A percentile compares a stretch with the other conserved stretches of the same genome.
Conservation (phyloP, 805 yeast species). For the Spathaspora arborariae region DNA sequence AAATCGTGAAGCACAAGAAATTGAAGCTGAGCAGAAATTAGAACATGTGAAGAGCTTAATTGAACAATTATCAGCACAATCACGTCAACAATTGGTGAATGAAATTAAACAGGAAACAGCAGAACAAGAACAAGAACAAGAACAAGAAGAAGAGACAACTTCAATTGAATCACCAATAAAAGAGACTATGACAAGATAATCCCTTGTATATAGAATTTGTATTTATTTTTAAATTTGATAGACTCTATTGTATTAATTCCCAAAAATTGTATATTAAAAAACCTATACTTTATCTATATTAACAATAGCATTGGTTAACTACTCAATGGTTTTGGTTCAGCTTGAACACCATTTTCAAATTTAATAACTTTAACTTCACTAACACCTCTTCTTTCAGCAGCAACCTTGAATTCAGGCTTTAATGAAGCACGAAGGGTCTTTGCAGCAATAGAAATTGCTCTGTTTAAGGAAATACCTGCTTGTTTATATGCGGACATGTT, state of each 20-base stretch:
- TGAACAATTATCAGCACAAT: constrained; percentile 34
- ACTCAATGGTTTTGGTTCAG: constrained; percentile 36
- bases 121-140: neutral
- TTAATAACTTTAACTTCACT: constrained; percentile 72
- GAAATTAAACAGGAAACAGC: constrained; percentile 13
- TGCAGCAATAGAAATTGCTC: constrained; percentile 88
- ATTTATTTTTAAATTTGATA: too few species aligned
- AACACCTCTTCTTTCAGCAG: constrained; percentile 65
- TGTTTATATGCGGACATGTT: constrained; percentile 46
- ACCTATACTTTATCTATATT: neutral
- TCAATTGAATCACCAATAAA: neutral
- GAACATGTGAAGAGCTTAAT: constrained; percentile 23
- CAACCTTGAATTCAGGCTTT: constrained; percentile 78
- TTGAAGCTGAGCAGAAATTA: constrained; percentile 12
- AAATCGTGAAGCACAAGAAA: constrained; percentile 18
- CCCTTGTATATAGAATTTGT: neutral
- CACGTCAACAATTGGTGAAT: constrained; percentile 23
- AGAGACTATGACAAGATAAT: constrained; percentile 3
- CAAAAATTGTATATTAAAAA: neutral
- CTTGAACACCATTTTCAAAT: constrained; percentile 63
- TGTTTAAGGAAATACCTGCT: constrained; percentile 63
- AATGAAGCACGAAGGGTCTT: constrained; percentile 82
- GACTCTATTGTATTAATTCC: neutral
- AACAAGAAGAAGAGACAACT: neutral
- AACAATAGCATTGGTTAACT: neutral